A percentile compares a stretch with the other conserved stretches of the same genome.
These are phyloP conservation scores for Entomortierella lignicola DNA, from an alignment of 192 early-diverging fungal genomes.

Conservation along the genomic window DNA sequence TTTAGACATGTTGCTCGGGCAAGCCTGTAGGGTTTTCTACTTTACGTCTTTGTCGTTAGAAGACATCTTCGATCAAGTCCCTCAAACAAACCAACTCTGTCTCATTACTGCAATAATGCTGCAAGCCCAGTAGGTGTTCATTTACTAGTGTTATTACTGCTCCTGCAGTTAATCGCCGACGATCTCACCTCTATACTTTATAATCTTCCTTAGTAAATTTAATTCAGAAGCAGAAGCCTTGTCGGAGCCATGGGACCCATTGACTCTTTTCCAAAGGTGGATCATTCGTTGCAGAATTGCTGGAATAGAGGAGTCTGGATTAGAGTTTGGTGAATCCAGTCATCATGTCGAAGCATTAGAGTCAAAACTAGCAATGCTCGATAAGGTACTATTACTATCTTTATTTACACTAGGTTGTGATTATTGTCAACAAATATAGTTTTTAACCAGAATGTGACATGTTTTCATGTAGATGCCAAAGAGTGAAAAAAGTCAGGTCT, in stretches of 20 bases:
- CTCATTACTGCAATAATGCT: constrained; percentile 40
- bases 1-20: constrained; percentile 48
- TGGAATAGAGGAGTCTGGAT: constrained; percentile 30
- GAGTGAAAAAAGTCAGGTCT: background rate
- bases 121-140: constrained; percentile 20
- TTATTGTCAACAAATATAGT: too few species aligned
- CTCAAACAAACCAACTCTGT: constrained; percentile 42
- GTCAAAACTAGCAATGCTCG: constrained; percentile 12
- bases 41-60: constrained; percentile 26
- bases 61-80: constrained; percentile 40
- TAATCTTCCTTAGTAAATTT: too few species aligned
- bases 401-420: too few species aligned
- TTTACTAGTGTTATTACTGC: background rate
- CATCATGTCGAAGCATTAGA: constrained; percentile 21
- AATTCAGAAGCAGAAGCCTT: constrained; percentile 8
- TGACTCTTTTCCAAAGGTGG: constrained; percentile 47
- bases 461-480: background rate
- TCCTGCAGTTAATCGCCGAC: too few species aligned
- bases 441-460: background rate
- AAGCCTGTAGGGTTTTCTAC: constrained; percentile 35
- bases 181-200: too few species aligned
- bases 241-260: constrained; percentile 37
- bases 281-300: constrained; percentile 30
- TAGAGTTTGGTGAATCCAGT: constrained; percentile 41
- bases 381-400: constrained; percentile 19